phyloP scores from a whole-genome alignment of 2,329 filamentous ascomycete species.

The Corinectria fuckeliana region DNA sequence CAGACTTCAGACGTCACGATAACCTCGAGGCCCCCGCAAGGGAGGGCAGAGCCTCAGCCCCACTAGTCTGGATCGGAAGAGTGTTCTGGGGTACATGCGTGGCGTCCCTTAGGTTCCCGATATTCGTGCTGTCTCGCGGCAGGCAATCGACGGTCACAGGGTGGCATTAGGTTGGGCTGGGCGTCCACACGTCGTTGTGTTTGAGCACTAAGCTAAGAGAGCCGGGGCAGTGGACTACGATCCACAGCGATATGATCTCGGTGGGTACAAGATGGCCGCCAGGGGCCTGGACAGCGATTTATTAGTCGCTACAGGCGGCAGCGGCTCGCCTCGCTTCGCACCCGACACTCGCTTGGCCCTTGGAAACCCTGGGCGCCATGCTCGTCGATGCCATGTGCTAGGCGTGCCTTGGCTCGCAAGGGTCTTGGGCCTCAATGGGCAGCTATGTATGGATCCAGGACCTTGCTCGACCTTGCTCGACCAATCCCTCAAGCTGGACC shows the following conservation, averaged over 20 bases:
- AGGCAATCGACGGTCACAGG: background rate
- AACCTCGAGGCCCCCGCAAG: background rate
- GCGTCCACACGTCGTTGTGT: background rate
- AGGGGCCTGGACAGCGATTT: background rate
- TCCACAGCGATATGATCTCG: background rate
- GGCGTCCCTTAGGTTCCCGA: background rate
- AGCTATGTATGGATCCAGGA: background rate
- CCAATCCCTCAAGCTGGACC: background rate
- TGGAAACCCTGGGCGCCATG: background rate
- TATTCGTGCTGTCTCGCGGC: background rate
- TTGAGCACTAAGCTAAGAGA: background rate
- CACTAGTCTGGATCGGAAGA: background rate
- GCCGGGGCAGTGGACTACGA: background rate
- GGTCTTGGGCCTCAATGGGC: background rate
- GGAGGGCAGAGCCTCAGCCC: background rate
- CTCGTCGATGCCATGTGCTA: background rate
- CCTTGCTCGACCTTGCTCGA: background rate
- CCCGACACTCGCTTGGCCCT: background rate
- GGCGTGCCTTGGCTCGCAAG: background rate
- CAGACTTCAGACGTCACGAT: background rate
- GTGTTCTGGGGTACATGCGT: background rate
- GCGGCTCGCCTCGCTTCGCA: background rate
- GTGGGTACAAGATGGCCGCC: background rate
- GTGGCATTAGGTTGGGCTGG: background rate
- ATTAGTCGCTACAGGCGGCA: background rate